These are phyloP conservation scores for Barbarea vulgaris DNA, from an alignment of 345 rosid species.

Conservation along the genomic window DNA sequence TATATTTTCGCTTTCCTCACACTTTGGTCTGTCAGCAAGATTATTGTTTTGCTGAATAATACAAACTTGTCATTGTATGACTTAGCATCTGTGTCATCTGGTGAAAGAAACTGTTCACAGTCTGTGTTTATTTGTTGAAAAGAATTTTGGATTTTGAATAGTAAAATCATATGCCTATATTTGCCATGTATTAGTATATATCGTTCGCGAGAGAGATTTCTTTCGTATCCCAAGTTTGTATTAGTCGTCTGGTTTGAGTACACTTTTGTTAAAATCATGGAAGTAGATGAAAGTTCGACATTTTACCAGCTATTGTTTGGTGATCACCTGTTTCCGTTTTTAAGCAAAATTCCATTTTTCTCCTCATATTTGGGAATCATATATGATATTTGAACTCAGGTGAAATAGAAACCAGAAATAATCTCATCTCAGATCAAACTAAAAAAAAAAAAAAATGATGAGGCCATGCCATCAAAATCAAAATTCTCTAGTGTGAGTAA, in stretches of 20 bases:
- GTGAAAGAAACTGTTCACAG: constrained; percentile 26
- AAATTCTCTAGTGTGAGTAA: not conserved
- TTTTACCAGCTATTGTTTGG: too few species aligned
- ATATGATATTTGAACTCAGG: not conserved
- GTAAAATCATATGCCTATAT: not conserved
- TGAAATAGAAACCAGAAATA: not conserved
- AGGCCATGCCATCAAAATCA: not conserved
- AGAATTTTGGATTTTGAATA: constrained; percentile 16
- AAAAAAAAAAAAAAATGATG: not conserved
- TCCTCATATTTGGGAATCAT: too few species aligned
- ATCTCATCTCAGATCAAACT: not conserved
- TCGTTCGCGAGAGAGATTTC: not conserved
- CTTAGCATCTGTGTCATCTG: constrained; percentile 28
- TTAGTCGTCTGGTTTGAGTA: not conserved
- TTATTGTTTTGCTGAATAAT: constrained; percentile 37
- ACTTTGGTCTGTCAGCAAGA: constrained; percentile 22
- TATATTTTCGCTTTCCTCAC: not conserved
- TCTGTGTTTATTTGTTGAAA: constrained; percentile 14
- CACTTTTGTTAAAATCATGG: not conserved
- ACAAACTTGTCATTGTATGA: constrained; percentile 40
- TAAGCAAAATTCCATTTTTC: not conserved
- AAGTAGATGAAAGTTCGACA: not conserved
- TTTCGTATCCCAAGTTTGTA: not conserved
- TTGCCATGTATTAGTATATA: not conserved
- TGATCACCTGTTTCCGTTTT: not conserved